Conservation (phyloP, 371 early-diverging fungal species). For the Circinella minor region DNA sequence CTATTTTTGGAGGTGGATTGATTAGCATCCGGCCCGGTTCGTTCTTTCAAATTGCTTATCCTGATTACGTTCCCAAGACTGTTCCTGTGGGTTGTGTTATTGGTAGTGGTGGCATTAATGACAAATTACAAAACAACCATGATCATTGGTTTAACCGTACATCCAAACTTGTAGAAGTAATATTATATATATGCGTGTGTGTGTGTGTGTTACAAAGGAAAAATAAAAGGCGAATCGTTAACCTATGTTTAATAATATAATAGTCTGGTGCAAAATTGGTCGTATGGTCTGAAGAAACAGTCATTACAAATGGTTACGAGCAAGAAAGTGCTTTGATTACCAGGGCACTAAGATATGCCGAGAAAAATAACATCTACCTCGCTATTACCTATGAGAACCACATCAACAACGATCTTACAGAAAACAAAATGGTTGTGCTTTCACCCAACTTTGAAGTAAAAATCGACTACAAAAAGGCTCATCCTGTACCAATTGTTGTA, state of each 20-base stretch:
- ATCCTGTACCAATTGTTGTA: slow-evolving; percentile 57
- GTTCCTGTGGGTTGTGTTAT: slow-evolving; percentile 43
- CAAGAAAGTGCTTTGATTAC: slow-evolving; percentile 30
- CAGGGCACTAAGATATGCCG: slow-evolving; percentile 35
- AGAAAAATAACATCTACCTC: slow-evolving; percentile 40
- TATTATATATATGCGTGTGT: background rate
- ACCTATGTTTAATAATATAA: background rate
- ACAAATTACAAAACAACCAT: slow-evolving; percentile 16
- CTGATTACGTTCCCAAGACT: slow-evolving; percentile 32
- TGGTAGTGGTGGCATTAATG: slow-evolving; percentile 24
- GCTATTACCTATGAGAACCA: slow-evolving; percentile 41
- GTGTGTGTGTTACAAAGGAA: background rate
- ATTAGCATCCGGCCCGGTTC: slow-evolving; percentile 32
- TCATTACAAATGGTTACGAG: slow-evolving; percentile 19
- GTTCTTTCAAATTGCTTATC: slow-evolving; percentile 34
- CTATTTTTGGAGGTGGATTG: slow-evolving; percentile 29
- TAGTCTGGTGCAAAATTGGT: slow-evolving; percentile 49
- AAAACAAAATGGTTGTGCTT: slow-evolving; percentile 54
- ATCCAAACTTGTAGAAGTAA: slow-evolving; percentile 24
- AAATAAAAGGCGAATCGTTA: too few species aligned
- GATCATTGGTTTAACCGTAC: slow-evolving; percentile 38
- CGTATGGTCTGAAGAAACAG: slow-evolving; percentile 53
- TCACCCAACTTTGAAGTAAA: slow-evolving; percentile 46
- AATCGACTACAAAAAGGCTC: slow-evolving; percentile 56
- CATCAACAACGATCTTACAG: background rate